phyloP scores from a whole-genome alignment of 2,329 filamentous ascomycete genomes.

The Fusarium floridanum region DNA sequence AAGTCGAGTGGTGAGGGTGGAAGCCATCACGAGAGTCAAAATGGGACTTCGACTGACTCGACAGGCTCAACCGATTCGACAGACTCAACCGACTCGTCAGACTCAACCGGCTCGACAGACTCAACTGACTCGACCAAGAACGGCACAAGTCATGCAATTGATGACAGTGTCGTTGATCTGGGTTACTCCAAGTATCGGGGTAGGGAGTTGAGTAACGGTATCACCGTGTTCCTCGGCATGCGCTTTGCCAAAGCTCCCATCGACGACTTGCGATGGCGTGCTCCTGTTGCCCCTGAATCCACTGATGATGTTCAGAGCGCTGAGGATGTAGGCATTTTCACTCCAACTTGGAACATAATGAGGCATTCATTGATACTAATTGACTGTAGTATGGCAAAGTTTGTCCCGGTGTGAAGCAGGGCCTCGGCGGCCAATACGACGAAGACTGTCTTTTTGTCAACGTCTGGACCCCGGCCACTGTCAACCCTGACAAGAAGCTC shows the following conservation, averaged over 20 bases:
- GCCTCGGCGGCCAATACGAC: constrained; percentile 35
- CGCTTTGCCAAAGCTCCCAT: constrained; percentile 66
- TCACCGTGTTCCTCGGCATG: constrained; percentile 62
- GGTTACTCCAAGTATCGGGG: constrained; percentile 62
- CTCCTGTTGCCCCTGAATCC: constrained; percentile 59
- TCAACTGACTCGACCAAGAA: constrained; percentile 21
- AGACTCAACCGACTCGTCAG: not conserved
- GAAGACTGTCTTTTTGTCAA: constrained; percentile 65
- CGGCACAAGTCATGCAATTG: not conserved
- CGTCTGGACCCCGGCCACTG: constrained; percentile 59
- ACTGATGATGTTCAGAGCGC: constrained; percentile 52
- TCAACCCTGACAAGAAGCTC: constrained; percentile 46
- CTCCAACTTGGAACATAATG: not conserved
- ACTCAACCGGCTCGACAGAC: no score
- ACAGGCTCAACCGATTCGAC: constrained; percentile 1
- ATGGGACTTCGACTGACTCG: constrained; percentile 3
- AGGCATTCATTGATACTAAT: not conserved
- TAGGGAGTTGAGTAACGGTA: constrained; percentile 51
- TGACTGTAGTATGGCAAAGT: constrained; percentile 57
- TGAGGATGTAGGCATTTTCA: constrained; percentile 47
- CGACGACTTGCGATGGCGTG: constrained; percentile 63
- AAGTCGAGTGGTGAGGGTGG: constrained; percentile 27
- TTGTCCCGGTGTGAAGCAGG: constrained; percentile 56
- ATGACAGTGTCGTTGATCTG: constrained; percentile 51
- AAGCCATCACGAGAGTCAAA: not conserved